Evolutionary conservation across 306 rosid genomes (phyloP).

Genomic region (Cucumis hystrix): DNA sequence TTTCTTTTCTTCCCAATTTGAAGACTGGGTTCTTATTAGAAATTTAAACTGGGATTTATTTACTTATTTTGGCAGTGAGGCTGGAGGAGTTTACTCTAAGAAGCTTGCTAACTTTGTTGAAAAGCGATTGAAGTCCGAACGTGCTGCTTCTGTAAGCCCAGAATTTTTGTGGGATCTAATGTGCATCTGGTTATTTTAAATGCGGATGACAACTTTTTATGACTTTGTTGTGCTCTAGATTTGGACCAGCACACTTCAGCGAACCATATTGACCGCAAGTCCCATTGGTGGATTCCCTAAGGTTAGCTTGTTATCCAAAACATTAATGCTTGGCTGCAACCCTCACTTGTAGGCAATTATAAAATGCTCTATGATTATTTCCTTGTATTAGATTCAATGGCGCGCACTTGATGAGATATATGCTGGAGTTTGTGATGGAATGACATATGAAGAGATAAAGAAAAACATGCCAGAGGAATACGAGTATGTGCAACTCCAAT

Average conservation of each 20-base stretch:
- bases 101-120: conserved; percentile 81
- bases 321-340: neutral
- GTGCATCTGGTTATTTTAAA: neutral
- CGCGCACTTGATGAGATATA: conserved; percentile 97
- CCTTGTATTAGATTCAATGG: conserved; percentile 74
- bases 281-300: conserved; percentile 87
- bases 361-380: neutral
- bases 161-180: neutral
- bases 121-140: conserved; percentile 88
- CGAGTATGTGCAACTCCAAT: conserved; percentile 34
- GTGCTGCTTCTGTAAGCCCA: conserved; percentile 93
- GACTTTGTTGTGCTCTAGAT: conserved; percentile 35
- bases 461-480: conserved; percentile 97
- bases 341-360: neutral
- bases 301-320: conserved; percentile 34
- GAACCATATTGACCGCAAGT: conserved; percentile 82
- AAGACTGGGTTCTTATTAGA: neutral
- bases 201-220: neutral
- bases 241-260: conserved; percentile 97
- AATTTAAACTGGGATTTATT: conserved; percentile 3
- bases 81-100: conserved; percentile 73
- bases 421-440: conserved; percentile 91
- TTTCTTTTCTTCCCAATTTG: neutral
- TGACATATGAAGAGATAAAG: conserved; percentile 90
- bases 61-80: conserved; percentile 44